These are phyloP conservation scores for Cetraspora pellucida DNA, from an alignment of 192 early-diverging fungal genomes.

Conservation along the genomic window DNA sequence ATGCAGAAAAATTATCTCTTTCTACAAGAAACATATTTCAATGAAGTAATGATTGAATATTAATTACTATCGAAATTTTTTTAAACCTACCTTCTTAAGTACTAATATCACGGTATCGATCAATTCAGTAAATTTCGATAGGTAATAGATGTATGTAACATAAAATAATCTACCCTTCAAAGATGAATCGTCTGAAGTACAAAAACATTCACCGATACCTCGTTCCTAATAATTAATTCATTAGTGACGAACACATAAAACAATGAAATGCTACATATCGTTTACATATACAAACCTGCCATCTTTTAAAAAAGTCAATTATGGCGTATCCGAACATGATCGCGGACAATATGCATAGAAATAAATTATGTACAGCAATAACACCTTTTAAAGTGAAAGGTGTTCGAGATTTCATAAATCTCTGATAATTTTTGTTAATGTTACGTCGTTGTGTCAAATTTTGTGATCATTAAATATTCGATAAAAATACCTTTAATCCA, in stretches of 20 bases:
- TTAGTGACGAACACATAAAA: background rate
- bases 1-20: constrained; percentile 56
- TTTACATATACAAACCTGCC: constrained; percentile 15
- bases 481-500: background rate
- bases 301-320: constrained; percentile 18
- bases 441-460: no score
- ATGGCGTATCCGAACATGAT: constrained; percentile 41
- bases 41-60: background rate
- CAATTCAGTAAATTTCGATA: constrained; percentile 53
- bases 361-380: constrained; percentile 32
- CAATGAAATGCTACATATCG: no score
- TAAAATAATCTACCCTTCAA: constrained; percentile 40
- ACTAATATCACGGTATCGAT: constrained; percentile 55
- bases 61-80: background rate
- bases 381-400: constrained; percentile 29
- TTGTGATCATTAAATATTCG: no score
- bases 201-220: constrained; percentile 50
- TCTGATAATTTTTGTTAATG: no score
- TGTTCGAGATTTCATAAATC: background rate
- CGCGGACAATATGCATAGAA: constrained; percentile 42
- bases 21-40: constrained; percentile 34
- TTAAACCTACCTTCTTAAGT: constrained; percentile 49
- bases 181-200: constrained; percentile 37
- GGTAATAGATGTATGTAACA: constrained; percentile 52
- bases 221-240: constrained; percentile 31